Base-by-base conservation (phyloP, 2,329 filamentous ascomycete genomes). In the Didymella exigua region DNA sequence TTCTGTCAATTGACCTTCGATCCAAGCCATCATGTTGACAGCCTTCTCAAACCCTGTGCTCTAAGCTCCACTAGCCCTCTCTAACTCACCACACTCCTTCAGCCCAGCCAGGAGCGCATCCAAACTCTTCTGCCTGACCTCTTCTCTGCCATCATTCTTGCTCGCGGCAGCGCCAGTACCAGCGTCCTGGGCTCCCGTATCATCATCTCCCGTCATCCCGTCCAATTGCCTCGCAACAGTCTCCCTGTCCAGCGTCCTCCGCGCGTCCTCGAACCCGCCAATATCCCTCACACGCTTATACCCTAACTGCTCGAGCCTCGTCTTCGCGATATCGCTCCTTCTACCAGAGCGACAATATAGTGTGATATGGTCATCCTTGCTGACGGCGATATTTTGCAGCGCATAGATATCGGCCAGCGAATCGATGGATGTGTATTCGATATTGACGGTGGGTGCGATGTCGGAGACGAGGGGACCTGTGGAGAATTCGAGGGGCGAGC, bases 311-410 rank as follows among this genome's bases (percentile, higher is more conserved):
- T 51, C 62, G 49, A 76, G 40, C 54, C 59, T 65, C 46, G 63
- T 59, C 43, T 69, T 50, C 27, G 74, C 74, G 42, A 76, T 71
- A 21, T 63, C 63, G 1, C 69, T 73, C 2, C 74, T 56, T 16
- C 74, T 57, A 0, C 74, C 74, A 3, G 67, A 71, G 11, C 73
- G 71, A 43, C 74, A 76, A 47, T 76, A 76, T 29, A 76, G 58
- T 10, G 72, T 73, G 18, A 76, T 73, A n/a, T 60, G 40, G 27
- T 72, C 70, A 8, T 59, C 44, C 30, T 73, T 73, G 5, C 18
- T 8, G 0, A 72, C 59, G 1, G 49, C 40, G 31, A 68, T 56
- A 27, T 63, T 60, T 19, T 44, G 60, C 31, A 51, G 43, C 1
- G 61, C 54, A 43, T 69, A 63, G 19, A 72, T 55, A 5, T 52